A percentile compares a stretch with the other conserved stretches of the same genome.
phyloP scores from a whole-genome alignment of 2,329 filamentous ascomycete genomes.

The Fusarium virguliforme region DNA sequence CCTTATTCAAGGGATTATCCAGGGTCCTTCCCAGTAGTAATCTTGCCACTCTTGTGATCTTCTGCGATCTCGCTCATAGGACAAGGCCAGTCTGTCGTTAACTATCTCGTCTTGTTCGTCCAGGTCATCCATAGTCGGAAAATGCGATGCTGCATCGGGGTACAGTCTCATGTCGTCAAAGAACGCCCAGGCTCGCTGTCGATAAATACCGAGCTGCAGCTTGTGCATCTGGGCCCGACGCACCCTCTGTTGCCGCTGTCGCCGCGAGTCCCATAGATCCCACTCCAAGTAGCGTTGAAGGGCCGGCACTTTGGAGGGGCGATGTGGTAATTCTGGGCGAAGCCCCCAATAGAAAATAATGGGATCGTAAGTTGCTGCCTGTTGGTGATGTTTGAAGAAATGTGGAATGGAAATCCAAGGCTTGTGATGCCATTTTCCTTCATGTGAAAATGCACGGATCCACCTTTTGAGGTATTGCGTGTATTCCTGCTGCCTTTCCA shows the following conservation, averaged over 20 bases:
- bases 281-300: neutral
- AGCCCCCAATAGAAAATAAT: neutral
- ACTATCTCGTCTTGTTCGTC: neutral
- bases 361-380: neutral
- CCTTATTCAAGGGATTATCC: neutral
- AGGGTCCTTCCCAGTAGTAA: constrained; percentile 6
- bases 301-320: neutral
- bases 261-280: neutral
- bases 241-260: neutral
- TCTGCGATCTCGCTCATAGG: neutral
- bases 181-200: constrained; percentile 14
- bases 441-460: neutral
- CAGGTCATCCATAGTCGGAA: neutral
- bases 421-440: neutral
- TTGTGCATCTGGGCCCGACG: neutral
- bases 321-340: neutral
- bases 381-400: neutral
- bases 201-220: neutral
- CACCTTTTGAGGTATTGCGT: neutral
- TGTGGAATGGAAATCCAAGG: neutral
- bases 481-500: neutral
- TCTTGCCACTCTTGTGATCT: constrained; percentile 21
- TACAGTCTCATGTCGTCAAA: neutral
- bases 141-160: neutral
- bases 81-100: neutral